These are phyloP conservation scores for Syzygium jambos DNA, from an alignment of 345 rosid genomes.

Conservation along the genomic window DNA sequence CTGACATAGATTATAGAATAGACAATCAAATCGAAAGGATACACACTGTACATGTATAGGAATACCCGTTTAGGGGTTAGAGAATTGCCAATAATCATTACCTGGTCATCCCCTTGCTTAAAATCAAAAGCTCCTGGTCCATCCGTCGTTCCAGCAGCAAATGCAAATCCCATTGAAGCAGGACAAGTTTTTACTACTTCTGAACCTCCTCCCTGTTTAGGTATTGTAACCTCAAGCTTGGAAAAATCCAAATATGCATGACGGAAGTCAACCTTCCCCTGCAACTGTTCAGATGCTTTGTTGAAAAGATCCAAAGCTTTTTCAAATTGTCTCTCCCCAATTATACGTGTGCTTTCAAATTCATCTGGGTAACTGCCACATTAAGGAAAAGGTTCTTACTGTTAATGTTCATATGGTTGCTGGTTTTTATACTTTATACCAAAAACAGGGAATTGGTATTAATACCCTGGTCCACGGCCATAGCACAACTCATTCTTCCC, in stretches of 20 bases:
- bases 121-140: constrained; percentile 99
- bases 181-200: constrained; percentile 83
- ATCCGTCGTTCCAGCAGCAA: constrained; percentile 99
- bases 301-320: constrained; percentile 78
- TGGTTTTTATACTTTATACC: neutral
- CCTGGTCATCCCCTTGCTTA: constrained; percentile 91
- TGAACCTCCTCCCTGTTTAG: constrained; percentile 52
- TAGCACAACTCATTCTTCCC: constrained; percentile 91
- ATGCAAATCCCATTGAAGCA: constrained; percentile 95
- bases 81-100: constrained; percentile 9
- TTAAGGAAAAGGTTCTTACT: neutral
- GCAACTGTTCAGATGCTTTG: constrained; percentile 68
- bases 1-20: constrained; percentile 20
- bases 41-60: neutral
- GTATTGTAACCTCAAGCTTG: constrained; percentile 68
- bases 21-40: neutral
- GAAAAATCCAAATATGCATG: constrained; percentile 78
- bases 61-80: neutral
- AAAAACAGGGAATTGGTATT: neutral
- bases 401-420: neutral
- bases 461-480: constrained; percentile 98
- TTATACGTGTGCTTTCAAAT: constrained; percentile 88
- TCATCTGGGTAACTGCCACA: constrained; percentile 77
- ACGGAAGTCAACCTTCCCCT: constrained; percentile 74
- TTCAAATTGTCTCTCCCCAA: constrained; percentile 88